phyloP scores from a whole-genome alignment of 1,284 basidiomycete species.

The Cryptococcus wingfieldii region DNA sequence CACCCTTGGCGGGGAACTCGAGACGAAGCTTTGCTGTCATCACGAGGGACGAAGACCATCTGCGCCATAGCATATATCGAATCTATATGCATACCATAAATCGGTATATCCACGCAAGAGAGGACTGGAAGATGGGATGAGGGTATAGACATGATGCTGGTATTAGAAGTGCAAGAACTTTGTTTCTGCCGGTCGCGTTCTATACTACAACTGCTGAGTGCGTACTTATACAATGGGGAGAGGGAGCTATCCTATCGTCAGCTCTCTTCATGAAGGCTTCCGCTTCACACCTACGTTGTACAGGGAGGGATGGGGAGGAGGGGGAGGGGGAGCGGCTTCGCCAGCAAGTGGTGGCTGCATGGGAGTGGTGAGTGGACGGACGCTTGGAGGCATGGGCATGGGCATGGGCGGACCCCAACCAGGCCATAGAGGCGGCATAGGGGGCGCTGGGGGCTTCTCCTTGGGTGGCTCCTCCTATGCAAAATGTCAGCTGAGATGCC shows the following conservation, averaged over 20 bases:
- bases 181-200: neutral
- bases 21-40: too few species aligned
- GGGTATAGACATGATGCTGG: neutral
- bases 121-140: neutral
- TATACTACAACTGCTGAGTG: neutral
- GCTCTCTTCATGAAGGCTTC: too few species aligned
- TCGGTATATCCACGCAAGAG: neutral
- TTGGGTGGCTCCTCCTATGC: slow-evolving; percentile 5
- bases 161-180: neutral
- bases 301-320: slow-evolving; percentile 1
- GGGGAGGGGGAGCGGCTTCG: slow-evolving; percentile 14
- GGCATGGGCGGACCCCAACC: slow-evolving; percentile 13
- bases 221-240: slow-evolving; percentile 1
- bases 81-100: neutral
- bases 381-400: slow-evolving; percentile 8
- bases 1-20: too few species aligned
- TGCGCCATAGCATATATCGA: neutral
- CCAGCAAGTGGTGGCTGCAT: slow-evolving; percentile 4
- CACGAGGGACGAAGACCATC: too few species aligned
- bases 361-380: slow-evolving; percentile 10
- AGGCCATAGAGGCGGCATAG: slow-evolving; percentile 16
- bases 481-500: neutral
- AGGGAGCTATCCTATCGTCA: too few species aligned
- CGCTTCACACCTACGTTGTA: too few species aligned
- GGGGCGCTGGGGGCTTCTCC: slow-evolving; percentile 2